Base-by-base conservation (phyloP, 805 yeast genomes). In the Saturnispora saitoi region DNA sequence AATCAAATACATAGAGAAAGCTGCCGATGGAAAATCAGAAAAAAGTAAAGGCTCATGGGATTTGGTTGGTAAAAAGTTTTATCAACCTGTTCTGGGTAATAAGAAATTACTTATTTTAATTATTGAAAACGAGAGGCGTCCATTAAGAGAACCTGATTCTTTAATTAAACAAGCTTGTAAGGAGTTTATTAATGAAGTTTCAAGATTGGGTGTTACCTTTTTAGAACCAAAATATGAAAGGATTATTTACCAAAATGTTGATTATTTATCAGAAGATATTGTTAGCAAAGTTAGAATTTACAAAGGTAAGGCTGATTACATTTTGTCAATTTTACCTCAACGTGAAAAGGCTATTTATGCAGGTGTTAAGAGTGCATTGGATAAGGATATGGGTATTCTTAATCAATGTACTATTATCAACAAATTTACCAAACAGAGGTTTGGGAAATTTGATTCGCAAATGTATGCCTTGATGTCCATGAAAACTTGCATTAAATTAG, bases 401-500 rank as follows among this genome's bases (percentile, higher is more conserved):
- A 56, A 58, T 47, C 63, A 58, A 51, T 62, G 66, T 51, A 60
- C 61, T 20, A 51, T 59, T 40, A 50, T 54, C 19, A 54, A 53
- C 43, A 63, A 63, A 44, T 60, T 64, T 29, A 54, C 60, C 20
- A 59, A 53, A 42, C 52, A 45, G 32, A 51, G 44, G 15, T 54
- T 58, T 47, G 54, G 54, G 45, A 51, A 54, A 47, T 64, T 58
- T 48, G 61, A 58, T 51, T 30, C 49, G 12, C 53, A 58, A 43
- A 64, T 64, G 58, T 58, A 60, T 43, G 66, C 66, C 6, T 56
- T 64, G 32, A 63, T 63, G 51, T 57, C 61, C 17, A 58, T 63
- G 61, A 63, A 63, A 51, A 50, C 64, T 10, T 63, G 65, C 48
- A 50, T 58, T 22, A 63, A 63, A 43, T 52, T 63, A 14, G 68